These are phyloP conservation scores for Akanthomyces dipterigenus DNA, from an alignment of 2,329 filamentous ascomycete genomes.

Conservation along the genomic window DNA sequence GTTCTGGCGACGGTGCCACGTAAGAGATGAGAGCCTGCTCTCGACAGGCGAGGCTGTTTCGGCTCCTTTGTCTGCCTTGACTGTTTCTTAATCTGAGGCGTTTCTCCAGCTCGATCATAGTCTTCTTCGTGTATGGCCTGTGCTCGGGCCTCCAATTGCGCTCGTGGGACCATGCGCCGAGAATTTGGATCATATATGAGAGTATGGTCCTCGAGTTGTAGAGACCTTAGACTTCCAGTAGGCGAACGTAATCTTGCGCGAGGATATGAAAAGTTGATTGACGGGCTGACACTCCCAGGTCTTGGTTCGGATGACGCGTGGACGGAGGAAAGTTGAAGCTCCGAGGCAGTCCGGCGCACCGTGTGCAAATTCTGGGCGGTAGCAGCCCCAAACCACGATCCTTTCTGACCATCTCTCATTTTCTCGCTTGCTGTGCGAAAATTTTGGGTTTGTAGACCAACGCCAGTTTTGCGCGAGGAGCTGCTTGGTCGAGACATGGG, in stretches of 20 bases:
- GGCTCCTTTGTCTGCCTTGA: slow-evolving; percentile 33
- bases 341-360: slow-evolving; percentile 38
- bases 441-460: slow-evolving; percentile 39
- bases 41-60: slow-evolving; percentile 30
- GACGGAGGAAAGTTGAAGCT: slow-evolving; percentile 26
- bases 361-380: slow-evolving; percentile 36
- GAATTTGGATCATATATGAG: slow-evolving; percentile 62
- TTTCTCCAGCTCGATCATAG: not conserved
- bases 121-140: slow-evolving; percentile 30
- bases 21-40: slow-evolving; percentile 38
- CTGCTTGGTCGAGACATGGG: slow-evolving; percentile 19
- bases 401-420: slow-evolving; percentile 31
- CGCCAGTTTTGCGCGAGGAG: slow-evolving; percentile 26
- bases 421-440: slow-evolving; percentile 49
- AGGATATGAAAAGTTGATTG: slow-evolving; percentile 55
- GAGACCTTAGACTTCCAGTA: slow-evolving; percentile 10
- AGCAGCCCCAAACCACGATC: slow-evolving; percentile 45
- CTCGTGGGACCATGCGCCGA: slow-evolving; percentile 50
- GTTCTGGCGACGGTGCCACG: slow-evolving; percentile 49
- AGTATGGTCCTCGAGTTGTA: slow-evolving; percentile 26
- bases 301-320: slow-evolving; percentile 26
- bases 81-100: slow-evolving; percentile 7
- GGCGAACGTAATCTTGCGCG: slow-evolving; percentile 36
- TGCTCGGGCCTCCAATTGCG: slow-evolving; percentile 36
- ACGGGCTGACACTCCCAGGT: slow-evolving; percentile 42